Evolutionary conservation across 352 stramenopile species (phyloP).

Genomic region (Pythium sukuiense): DNA sequence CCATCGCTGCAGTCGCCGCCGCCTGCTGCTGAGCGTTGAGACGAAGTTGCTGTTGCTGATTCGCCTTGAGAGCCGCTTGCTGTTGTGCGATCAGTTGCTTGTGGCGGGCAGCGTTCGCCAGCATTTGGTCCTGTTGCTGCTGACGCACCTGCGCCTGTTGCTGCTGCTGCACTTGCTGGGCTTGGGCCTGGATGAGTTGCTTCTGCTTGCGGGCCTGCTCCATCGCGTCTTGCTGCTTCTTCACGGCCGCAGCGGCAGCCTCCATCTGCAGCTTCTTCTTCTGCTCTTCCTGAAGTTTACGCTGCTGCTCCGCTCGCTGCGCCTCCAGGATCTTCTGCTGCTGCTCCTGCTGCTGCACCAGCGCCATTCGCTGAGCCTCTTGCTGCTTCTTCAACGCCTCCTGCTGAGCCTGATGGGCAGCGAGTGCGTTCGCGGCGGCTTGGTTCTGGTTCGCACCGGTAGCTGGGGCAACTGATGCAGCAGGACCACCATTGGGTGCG

Average conservation of each 20-base stretch:
- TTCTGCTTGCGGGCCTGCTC: constrained; percentile 70
- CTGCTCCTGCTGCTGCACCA: constrained; percentile 52
- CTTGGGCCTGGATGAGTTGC: constrained; percentile 40
- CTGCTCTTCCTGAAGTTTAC: constrained; percentile 67
- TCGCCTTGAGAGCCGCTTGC: constrained; percentile 20
- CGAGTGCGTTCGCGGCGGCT: constrained; percentile 19
- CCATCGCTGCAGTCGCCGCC: background rate
- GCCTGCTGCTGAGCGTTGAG: constrained; percentile 5
- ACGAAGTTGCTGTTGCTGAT: background rate
- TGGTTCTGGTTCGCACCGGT: constrained; percentile 29
- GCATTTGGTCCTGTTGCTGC: constrained; percentile 25
- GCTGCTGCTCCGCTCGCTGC: constrained; percentile 62
- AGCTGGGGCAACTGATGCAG: background rate
- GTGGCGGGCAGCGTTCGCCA: constrained; percentile 22
- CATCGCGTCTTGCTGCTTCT: constrained; percentile 66
- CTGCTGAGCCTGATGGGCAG: constrained; percentile 32
- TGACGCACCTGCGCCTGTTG: constrained; percentile 48
- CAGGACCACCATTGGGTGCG: background rate
- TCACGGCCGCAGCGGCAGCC: constrained; percentile 40
- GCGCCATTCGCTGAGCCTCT: constrained; percentile 52
- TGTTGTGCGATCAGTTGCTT: constrained; percentile 49
- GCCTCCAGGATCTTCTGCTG: constrained; percentile 74
- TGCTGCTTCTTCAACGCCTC: constrained; percentile 70
- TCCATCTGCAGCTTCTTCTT: constrained; percentile 70
- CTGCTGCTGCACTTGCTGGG: background rate